Base-by-base conservation (phyloP, 2,329 filamentous ascomycete genomes). In the Parastagonospora nodorum region DNA sequence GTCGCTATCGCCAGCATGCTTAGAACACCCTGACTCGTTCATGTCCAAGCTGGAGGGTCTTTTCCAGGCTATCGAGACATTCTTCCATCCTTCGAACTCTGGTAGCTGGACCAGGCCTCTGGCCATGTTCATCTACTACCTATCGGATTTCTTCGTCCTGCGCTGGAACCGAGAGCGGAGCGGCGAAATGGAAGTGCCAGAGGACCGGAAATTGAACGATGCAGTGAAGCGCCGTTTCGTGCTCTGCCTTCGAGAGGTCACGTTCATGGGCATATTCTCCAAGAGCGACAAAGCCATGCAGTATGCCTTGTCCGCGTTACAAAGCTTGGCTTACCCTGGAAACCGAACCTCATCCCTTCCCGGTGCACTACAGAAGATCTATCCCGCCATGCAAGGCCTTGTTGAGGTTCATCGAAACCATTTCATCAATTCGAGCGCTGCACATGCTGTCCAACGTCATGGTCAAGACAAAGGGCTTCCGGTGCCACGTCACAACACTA, bases 61-160 rank as follows among this genome's bases (percentile, higher is more conserved):
- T 45, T 89, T 99, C 61, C 89, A 97, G 72, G 94, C 92, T 2
- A 88, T 97, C 40, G 94, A 99, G 73, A 99, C 94, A 0, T 99
- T 99, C 74, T 99, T 97, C 80, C 94, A 99, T 66, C 94, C 94
- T 2, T 99, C 94, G 2, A 99, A 99, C 72, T 90, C 93, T 45
- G 94, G 94, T 11, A 80, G 80, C 11, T 99, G 94, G 94, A 96
- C 93, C 1, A 91, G 86, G 64, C 89, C 93, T 58, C 78, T 99
- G 37, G 88, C 92, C 2, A 93, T 97, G 73, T 81, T 99, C 46
- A 90, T 94, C 5, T 92, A 92, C 71, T 96, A 96, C 73, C 80
- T 99, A 5, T 88, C 92, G 2, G 94, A 99, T 71, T 92, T 96
- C 65, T 99, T 99, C 72, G 90, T 99, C 37, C 94, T 96, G 77